These are phyloP conservation scores for Aspergillus sp. DNA, from an alignment of 2,329 filamentous ascomycete species.

Conservation along the genomic window DNA sequence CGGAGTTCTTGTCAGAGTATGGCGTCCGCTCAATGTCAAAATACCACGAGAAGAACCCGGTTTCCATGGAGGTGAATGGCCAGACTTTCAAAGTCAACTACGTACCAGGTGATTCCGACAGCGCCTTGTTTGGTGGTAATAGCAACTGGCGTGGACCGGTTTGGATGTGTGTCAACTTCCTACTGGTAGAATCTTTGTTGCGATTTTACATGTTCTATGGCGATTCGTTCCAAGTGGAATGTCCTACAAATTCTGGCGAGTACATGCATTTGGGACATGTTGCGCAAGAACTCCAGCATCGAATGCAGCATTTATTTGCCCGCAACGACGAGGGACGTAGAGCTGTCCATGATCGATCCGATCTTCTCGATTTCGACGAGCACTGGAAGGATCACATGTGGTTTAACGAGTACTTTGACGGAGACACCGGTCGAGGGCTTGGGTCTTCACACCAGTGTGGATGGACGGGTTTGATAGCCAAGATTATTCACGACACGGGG, in stretches of 20 bases:
- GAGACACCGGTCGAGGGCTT: conserved; percentile 77
- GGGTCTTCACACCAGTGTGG: conserved; percentile 92
- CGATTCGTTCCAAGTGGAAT: conserved; percentile 78
- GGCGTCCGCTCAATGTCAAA: conserved; percentile 90
- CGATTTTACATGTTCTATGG: conserved; percentile 96
- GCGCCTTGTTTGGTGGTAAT: conserved; percentile 89
- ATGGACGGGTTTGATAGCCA: conserved; percentile 91
- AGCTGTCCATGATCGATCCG: conserved; percentile 77
- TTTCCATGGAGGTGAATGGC: conserved; percentile 91
- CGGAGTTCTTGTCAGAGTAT: conserved; percentile 83
- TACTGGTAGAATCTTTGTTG: conserved; percentile 88
- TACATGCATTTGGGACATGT: conserved; percentile 94
- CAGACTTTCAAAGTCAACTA: conserved; percentile 83
- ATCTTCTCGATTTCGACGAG: conserved; percentile 81
- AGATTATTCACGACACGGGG: conserved; percentile 97
- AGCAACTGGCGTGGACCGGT: conserved; percentile 96
- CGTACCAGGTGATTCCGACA: conserved; percentile 92
- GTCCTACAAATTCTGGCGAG: conserved; percentile 85
- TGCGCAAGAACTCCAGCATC: conserved; percentile 89
- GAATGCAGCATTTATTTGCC: conserved; percentile 83
- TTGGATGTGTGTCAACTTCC: conserved; percentile 93
- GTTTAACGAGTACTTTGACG: conserved; percentile 98
- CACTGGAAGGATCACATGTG: conserved; percentile 90
- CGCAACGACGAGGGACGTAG: conserved; percentile 76
- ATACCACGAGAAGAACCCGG: conserved; percentile 80